phyloP scores from a whole-genome alignment of 257 asterid species.

The Plantago elongata region DNA sequence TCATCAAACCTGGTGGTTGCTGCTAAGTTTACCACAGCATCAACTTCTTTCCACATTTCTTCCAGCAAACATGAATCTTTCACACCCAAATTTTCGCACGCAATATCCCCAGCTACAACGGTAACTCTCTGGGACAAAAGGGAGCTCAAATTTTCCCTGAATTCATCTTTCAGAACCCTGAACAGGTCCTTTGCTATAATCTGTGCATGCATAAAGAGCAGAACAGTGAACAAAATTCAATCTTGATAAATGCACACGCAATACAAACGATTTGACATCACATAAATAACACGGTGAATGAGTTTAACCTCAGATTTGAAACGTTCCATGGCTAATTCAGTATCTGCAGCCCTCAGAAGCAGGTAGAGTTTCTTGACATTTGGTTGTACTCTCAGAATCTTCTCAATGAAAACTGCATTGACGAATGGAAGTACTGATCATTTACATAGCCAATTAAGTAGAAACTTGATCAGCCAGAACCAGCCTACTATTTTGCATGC shows the following conservation, averaged over 20 bases:
- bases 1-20: conserved; percentile 91
- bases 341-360: conserved; percentile 50
- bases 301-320: conserved; percentile 43
- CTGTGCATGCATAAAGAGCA: conserved; percentile 2
- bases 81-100: conserved; percentile 53
- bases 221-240: no score
- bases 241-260: no score
- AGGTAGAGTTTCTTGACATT: conserved; percentile 60
- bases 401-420: conserved; percentile 55
- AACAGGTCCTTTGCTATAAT: conserved; percentile 53
- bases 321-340: conserved; percentile 42
- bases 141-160: conserved; percentile 28
- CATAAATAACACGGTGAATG: no score
- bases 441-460: no score
- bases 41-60: conserved; percentile 58
- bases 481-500: no score
- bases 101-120: conserved; percentile 52
- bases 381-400: conserved; percentile 57
- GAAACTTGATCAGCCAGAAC: no score
- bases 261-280: no score
- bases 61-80: conserved; percentile 45
- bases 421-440: not conserved
- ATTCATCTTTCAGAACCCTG: conserved; percentile 42
- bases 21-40: conserved; percentile 71
- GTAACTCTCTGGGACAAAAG: conserved; percentile 33